Conservation (phyloP, 2,329 filamentous ascomycete genomes). For the Golovinomyces cichoracearum region DNA sequence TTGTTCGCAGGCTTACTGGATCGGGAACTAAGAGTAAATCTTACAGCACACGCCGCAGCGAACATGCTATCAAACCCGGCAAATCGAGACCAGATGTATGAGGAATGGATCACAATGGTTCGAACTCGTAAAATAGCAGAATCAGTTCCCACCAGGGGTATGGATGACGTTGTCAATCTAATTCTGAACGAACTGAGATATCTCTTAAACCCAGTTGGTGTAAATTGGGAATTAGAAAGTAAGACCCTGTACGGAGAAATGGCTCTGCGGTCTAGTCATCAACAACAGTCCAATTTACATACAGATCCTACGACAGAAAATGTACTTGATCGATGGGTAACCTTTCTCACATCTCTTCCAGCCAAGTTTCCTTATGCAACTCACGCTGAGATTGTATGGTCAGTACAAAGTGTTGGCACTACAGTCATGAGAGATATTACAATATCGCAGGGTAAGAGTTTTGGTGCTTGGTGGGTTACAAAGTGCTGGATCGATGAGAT, state of each 20-base stretch:
- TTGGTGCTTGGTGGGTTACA: constrained; percentile 82
- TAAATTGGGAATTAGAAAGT: constrained; percentile 38
- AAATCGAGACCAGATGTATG: constrained; percentile 84
- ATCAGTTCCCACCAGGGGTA: constrained; percentile 32
- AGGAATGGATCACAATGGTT: constrained; percentile 55
- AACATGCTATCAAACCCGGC: constrained; percentile 75
- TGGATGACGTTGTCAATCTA: constrained; percentile 39
- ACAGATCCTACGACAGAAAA: constrained; percentile 27
- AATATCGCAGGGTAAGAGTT: constrained; percentile 50
- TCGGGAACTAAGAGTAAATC: constrained; percentile 70
- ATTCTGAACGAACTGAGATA: constrained; percentile 41
- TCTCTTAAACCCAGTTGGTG: constrained; percentile 40
- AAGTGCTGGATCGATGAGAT: constrained; percentile 94
- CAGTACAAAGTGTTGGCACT: constrained; percentile 48
- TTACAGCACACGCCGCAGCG: constrained; percentile 77
- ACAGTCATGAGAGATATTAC: constrained; percentile 61
- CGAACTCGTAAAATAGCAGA: constrained; percentile 36
- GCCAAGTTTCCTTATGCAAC: constrained; percentile 47
- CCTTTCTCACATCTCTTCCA: constrained; percentile 43
- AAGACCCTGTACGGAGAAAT: constrained; percentile 34
- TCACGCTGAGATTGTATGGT: constrained; percentile 47
- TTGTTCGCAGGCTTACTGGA: constrained; percentile 70
- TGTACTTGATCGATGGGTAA: constrained; percentile 54
- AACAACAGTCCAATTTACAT: constrained; percentile 18
- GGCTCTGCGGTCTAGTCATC: constrained; percentile 21